These are phyloP conservation scores for Metschnikowia vanudenii DNA, from an alignment of 805 yeast species.

Conservation along the genomic window DNA sequence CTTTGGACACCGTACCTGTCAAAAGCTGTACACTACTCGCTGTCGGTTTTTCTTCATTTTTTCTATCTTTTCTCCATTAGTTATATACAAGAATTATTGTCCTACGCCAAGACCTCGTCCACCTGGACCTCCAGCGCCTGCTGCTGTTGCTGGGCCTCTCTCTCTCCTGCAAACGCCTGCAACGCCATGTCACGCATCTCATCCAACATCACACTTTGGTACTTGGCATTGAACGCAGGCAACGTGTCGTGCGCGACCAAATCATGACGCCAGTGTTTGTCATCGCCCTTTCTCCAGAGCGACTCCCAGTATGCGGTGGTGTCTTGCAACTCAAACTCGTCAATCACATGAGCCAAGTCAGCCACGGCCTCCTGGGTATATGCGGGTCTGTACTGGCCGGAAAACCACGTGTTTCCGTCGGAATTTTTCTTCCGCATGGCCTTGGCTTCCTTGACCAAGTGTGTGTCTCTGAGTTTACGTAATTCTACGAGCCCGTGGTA, in stretches of 20 bases:
- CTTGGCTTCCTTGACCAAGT: constrained; percentile 55
- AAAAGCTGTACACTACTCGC: too few relatives aligned
- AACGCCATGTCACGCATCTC: constrained; percentile 48
- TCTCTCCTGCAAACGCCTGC: constrained; percentile 30
- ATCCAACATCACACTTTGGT: constrained; percentile 64
- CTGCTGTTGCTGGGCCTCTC: constrained; percentile 10
- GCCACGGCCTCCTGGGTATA: constrained; percentile 90
- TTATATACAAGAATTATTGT: neutral
- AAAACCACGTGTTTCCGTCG: constrained; percentile 81
- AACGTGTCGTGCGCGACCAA: constrained; percentile 61
- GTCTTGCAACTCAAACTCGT: constrained; percentile 50
- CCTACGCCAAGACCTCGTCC: neutral
- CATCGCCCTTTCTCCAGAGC: constrained; percentile 83
- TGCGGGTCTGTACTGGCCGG: constrained; percentile 86
- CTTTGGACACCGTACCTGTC: too few relatives aligned
- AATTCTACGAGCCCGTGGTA: constrained; percentile 73
- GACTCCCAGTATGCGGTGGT: constrained; percentile 78
- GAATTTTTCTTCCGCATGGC: constrained; percentile 67
- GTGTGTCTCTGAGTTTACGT: constrained; percentile 68
- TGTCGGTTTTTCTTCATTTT: too few relatives aligned
- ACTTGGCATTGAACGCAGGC: constrained; percentile 59
- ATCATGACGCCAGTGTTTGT: constrained; percentile 62
- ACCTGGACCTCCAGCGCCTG: neutral
- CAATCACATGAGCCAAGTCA: constrained; percentile 70
- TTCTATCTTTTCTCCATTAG: neutral